phyloP scores from a whole-genome alignment of 2,329 filamentous ascomycete species.

The Penicillium sclerotiorum region DNA sequence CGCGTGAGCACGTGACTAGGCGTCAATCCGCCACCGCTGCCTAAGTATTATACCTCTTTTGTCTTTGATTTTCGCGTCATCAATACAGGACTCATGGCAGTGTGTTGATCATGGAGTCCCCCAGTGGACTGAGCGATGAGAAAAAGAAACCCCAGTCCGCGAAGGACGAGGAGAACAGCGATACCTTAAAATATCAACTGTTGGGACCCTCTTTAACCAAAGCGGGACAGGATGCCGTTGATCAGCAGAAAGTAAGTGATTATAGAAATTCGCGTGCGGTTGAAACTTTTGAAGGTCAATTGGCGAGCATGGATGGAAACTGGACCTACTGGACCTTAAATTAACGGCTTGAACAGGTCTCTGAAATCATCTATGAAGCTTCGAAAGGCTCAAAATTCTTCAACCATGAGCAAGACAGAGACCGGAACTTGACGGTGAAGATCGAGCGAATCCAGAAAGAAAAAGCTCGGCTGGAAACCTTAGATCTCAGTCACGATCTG shows the following conservation, averaged over 20 bases:
- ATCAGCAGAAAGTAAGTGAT: slow-evolving; percentile 74
- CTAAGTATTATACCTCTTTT: slow-evolving; percentile 16
- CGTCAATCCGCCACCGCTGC: slow-evolving; percentile 29
- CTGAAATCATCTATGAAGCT: slow-evolving; percentile 94
- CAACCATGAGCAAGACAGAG: slow-evolving; percentile 81
- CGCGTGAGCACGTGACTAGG: slow-evolving; percentile 41
- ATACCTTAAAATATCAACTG: slow-evolving; percentile 83
- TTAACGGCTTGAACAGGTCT: slow-evolving; percentile 72
- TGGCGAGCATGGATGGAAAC: too few relatives aligned
- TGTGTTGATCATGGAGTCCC: slow-evolving; percentile 24
- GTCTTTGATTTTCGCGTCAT: neutral
- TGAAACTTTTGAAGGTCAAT: too few relatives aligned
- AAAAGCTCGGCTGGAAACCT: slow-evolving; percentile 73
- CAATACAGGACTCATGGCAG: slow-evolving; percentile 11
- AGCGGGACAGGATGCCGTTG: slow-evolving; percentile 88
- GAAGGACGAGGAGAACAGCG: slow-evolving; percentile 40
- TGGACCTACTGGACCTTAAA: too few relatives aligned
- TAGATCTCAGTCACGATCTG: slow-evolving; percentile 72
- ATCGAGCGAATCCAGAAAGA: slow-evolving; percentile 77
- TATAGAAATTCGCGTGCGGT: neutral
- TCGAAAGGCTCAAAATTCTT: slow-evolving; percentile 97
- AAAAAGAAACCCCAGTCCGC: slow-evolving; percentile 3
- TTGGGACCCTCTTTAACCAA: slow-evolving; percentile 91
- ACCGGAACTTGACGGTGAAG: slow-evolving; percentile 80
- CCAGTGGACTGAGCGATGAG: slow-evolving; percentile 18